Evolutionary conservation across 495 filamentous ascomycete species (phyloP), one percentile per base, ranked within the genome.

Genomic region (Podospora pseudopauciseta): DNA sequence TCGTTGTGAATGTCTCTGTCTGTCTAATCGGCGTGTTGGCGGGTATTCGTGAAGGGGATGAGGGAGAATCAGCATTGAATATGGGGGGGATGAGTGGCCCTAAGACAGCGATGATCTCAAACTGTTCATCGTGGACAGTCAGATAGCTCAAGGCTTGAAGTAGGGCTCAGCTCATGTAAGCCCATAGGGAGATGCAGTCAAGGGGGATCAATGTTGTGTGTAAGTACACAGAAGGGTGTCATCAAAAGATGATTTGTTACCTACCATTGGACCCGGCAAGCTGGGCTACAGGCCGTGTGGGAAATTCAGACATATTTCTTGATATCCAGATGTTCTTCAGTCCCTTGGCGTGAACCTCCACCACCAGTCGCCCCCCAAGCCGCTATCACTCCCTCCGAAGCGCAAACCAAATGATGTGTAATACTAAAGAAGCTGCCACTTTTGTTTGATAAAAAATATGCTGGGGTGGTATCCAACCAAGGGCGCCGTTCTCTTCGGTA

Each of bases 231-330:
- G n/a, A 20, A 26, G 55, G 55, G 6, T 58, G 62, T 16, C 19
- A 23, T 3, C 23, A 11, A n/a, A 26, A 32, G 18, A 3, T 7
- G 5, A 3, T 7, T 16, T 27, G 16, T 15, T 44, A 67, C 70
- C 60, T 68, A 80, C 79, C 78, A 66, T 76, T 80, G 26, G 79
- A 79, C 18, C 79, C 79, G 19, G 77, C 59, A 20, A 81, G 72
- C 53, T 80, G 75, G 34, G 79, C 77, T 57, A 79, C 72, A 57
- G 79, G 79, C 78, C 71, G 77, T 67, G 78, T 67, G 39, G 79
- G 79, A 60, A 81, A 79, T n/a, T 58, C 55, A n/a, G 55, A 7
- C 55, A 26, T 58, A 20, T 13, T 49, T 11, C 39, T 18, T 49
- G 39, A 49, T 1, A 49, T 32, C 30, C 30, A 32, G 30, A 32